Base-by-base conservation (phyloP, 805 yeast species). In the Candida krabiensis region DNA sequence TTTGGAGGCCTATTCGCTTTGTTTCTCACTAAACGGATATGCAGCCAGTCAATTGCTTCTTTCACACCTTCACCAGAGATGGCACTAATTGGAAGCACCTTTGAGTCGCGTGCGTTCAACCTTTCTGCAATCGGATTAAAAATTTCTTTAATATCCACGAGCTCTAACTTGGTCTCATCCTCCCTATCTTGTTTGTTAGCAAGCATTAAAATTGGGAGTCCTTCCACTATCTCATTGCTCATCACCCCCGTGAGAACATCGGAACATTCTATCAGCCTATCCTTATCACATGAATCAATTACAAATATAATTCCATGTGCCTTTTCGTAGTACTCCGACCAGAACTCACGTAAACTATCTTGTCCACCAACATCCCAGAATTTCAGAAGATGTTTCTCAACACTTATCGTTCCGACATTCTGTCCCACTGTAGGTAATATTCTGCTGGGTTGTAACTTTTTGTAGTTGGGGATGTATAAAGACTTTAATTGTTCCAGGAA, bases 361-460 rank as follows among this genome's bases (percentile, higher is more conserved):
- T 91, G 99, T 9, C 99, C 99, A 9, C 98, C 98, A 28, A 91
- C 80, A 60, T 91, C 99, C 98, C 98, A 91, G 53, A 93, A 78
- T 56, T 89, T 90, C 39, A 93, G 67, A 40, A 73, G 66, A 3
- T 36, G 31, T 5, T 51, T 50, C 28, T 56, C 54, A n/a, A 60
- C 54, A 11, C 63, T 52, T n/a, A 75, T 64, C 8, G 67, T 65
- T 0, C 75, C 76, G 4, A 75, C 86, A 58, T 93, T 93, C 59
- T 93, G 99, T 3, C 99, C 99, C 31, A 91, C 95, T 0, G 99
- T 91, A 2, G 99, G 97, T 19, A 85, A 69, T 13, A 89, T 88
- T 41, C 87, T 69, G 37, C 77, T 80, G 16, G 79, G 69, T 2
- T 76, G 73, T 5, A 66, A 53, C 37, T 63, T 66, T 37, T 70